Conservation (phyloP, 768 basidiomycete species). For the Daedaleopsis nitida region DNA sequence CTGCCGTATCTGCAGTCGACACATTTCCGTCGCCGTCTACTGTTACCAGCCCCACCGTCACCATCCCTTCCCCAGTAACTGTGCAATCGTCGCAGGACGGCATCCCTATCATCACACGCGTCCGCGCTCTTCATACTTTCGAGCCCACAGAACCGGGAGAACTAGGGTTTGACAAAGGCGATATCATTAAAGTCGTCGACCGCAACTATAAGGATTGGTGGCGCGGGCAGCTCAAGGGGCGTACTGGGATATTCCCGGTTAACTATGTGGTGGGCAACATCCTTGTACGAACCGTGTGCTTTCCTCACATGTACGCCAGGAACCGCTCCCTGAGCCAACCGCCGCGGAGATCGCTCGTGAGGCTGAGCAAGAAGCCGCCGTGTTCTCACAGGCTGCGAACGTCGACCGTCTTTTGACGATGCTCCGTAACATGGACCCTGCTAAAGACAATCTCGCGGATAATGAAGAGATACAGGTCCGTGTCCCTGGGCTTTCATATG, state of each 20-base stretch:
- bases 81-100: conserved; percentile 29
- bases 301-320: conserved; percentile 43
- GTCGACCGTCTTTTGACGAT: conserved; percentile 80
- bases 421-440: conserved; percentile 71
- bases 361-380: conserved; percentile 82
- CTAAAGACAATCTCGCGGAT: conserved; percentile 84
- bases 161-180: conserved; percentile 88
- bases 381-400: conserved; percentile 84
- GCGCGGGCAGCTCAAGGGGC: conserved; percentile 86
- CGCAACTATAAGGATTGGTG: conserved; percentile 97
- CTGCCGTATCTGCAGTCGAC: conserved; percentile 39
- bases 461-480: conserved; percentile 85
- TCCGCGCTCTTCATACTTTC: conserved; percentile 87
- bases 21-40: conserved; percentile 4
- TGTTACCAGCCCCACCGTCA: conserved; percentile 27
- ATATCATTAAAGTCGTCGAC: conserved; percentile 93
- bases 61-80: conserved; percentile 29
- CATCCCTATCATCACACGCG: conserved; percentile 65
- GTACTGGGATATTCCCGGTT: conserved; percentile 95
- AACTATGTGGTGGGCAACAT: conserved; percentile 83
- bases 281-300: neutral
- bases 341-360: conserved; percentile 75
- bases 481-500: neutral
- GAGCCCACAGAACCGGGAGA: conserved; percentile 88
- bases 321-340: conserved; percentile 84